phyloP scores from a whole-genome alignment of 768 basidiomycete species.

The Porpolomopsis calyptriformis region DNA sequence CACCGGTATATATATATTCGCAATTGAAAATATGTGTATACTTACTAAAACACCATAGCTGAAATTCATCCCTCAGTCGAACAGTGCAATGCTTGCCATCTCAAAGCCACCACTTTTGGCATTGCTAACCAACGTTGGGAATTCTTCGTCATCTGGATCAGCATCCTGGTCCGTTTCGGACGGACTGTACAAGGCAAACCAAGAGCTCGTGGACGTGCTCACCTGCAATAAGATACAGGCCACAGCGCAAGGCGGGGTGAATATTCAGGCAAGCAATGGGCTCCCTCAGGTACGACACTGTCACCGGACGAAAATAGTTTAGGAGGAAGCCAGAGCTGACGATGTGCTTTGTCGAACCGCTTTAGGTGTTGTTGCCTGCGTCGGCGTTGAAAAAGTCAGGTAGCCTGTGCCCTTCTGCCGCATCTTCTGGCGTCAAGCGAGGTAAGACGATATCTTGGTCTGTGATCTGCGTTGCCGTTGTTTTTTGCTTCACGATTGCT shows the following conservation, averaged over 20 bases:
- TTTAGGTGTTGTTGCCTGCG: constrained; percentile 17
- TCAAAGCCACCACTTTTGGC: constrained; percentile 48
- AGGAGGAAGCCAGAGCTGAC: not conserved
- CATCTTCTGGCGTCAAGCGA: not conserved
- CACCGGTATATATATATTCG: constrained; percentile 25
- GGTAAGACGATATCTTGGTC: not conserved
- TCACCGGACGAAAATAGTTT: not conserved
- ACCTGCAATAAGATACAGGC: constrained; percentile 33
- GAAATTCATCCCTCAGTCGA: constrained; percentile 31
- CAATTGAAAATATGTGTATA: not conserved
- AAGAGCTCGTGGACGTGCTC: constrained; percentile 42
- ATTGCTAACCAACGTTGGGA: constrained; percentile 46
- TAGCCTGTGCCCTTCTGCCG: constrained; percentile 7
- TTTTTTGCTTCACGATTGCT: too few relatives aligned
- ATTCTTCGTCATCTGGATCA: constrained; percentile 19
- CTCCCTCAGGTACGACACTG: constrained; percentile 35
- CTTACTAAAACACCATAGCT: constrained; percentile 21
- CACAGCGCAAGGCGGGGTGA: constrained; percentile 32
- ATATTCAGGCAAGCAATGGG: constrained; percentile 29
- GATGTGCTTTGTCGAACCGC: too few relatives aligned
- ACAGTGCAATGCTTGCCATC: constrained; percentile 32
- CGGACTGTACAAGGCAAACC: constrained; percentile 27
- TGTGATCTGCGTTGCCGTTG: not conserved
- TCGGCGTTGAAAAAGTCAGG: constrained; percentile 14
- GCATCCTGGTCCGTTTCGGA: constrained; percentile 33